phyloP scores from a whole-genome alignment of 73 alveolate genomes.

The Paramecium sexaurelia region DNA sequence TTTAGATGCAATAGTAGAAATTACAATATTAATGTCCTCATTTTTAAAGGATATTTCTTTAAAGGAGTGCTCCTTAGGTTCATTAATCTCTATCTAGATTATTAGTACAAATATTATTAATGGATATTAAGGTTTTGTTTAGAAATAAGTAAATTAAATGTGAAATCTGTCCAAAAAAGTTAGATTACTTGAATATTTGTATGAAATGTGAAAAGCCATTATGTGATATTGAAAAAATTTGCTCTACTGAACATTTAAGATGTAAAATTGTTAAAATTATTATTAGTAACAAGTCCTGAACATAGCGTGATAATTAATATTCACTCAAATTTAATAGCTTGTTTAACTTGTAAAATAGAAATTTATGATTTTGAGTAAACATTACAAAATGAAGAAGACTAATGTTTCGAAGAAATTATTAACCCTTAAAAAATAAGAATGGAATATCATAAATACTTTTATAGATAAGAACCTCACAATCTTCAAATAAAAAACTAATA shows the following conservation, averaged over 20 bases:
- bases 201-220: constrained; percentile 41
- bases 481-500: not conserved
- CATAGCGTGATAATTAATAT: constrained; percentile 38
- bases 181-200: constrained; percentile 28
- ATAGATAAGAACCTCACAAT: not conserved
- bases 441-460: constrained; percentile 46
- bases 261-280: not conserved
- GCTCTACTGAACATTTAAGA: not conserved
- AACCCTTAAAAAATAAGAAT: constrained; percentile 48
- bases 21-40: constrained; percentile 27
- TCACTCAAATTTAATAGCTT: constrained; percentile 6
- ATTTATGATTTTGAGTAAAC: constrained; percentile 43
- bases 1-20: not conserved
- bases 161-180: not conserved
- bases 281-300: not conserved
- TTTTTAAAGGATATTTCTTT: not conserved
- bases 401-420: not conserved
- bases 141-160: constrained; percentile 8
- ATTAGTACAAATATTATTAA: not conserved
- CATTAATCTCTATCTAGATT: not conserved
- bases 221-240: not conserved
- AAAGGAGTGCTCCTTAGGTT: not conserved
- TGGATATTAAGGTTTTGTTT: not conserved
- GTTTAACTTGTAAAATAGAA: constrained; percentile 16
- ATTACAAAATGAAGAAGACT: not conserved